These are phyloP conservation scores for Metschnikowia baotianmanensis DNA, from an alignment of 805 yeast genomes.

Conservation along the genomic window DNA sequence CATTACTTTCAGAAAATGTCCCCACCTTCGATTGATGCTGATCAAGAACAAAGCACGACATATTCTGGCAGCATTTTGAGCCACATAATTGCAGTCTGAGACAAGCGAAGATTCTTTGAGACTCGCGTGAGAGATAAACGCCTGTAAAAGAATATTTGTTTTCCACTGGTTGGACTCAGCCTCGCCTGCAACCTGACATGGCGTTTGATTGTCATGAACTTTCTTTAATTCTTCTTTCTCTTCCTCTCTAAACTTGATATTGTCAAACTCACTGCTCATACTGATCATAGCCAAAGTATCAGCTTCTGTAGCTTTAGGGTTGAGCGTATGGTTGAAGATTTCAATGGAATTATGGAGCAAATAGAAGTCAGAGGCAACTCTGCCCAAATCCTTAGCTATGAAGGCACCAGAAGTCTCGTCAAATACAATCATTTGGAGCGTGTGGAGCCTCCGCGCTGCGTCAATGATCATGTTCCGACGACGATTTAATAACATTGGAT, in stretches of 20 bases:
- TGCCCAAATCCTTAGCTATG: conserved; percentile 83
- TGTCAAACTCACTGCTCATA: conserved; percentile 92
- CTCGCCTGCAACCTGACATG: conserved; percentile 82
- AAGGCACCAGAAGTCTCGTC: conserved; percentile 82
- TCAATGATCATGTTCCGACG: conserved; percentile 71
- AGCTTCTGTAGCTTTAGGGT: conserved; percentile 86
- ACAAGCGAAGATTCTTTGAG: conserved; percentile 77
- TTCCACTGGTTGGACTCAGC: conserved; percentile 78
- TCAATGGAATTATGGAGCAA: conserved; percentile 82
- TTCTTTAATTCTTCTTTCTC: conserved; percentile 71
- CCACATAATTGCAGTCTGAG: conserved; percentile 89
- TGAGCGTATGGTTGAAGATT: conserved; percentile 80
- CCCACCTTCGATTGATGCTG: conserved; percentile 91
- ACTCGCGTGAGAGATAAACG: conserved; percentile 73
- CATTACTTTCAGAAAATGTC: conserved; percentile 68
- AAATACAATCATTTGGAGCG: conserved; percentile 88
- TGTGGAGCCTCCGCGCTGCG: conserved; percentile 83
- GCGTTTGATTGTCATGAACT: conserved; percentile 56
- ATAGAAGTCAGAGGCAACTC: conserved; percentile 93
- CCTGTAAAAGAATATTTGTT: conserved; percentile 82
- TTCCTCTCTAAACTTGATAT: conserved; percentile 83
- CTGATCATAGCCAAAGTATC: conserved; percentile 85
- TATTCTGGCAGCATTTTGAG: conserved; percentile 92
- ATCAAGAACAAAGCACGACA: conserved; percentile 86
- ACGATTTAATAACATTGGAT: conserved; percentile 72